These are phyloP conservation scores for Trypanosoma rangeli DNA, from an alignment of 208 protist genomes.

Conservation along the genomic window DNA sequence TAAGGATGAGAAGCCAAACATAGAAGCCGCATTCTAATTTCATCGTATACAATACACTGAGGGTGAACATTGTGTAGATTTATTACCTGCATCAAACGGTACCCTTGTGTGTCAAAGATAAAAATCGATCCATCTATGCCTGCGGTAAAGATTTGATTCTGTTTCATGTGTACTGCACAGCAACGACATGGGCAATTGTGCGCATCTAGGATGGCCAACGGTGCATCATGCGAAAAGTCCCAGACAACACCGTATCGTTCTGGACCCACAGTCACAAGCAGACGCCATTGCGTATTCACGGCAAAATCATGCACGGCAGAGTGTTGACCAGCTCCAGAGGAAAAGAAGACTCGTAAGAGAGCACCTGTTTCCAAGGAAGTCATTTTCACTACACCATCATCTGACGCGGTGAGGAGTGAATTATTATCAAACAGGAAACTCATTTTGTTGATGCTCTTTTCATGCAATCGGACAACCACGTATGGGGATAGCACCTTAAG, in stretches of 20 bases:
- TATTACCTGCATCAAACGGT: constrained; percentile 59
- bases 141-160: constrained; percentile 58
- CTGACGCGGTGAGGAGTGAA: constrained; percentile 60
- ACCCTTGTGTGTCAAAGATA: constrained; percentile 70
- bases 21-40: constrained; percentile 39
- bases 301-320: constrained; percentile 64
- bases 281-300: constrained; percentile 46
- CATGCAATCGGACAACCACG: constrained; percentile 37
- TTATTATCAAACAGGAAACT: constrained; percentile 51
- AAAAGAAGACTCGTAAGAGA: constrained; percentile 43
- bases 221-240: constrained; percentile 64
- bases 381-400: constrained; percentile 68
- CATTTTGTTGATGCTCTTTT: constrained; percentile 67
- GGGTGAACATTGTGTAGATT: constrained; percentile 33
- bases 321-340: constrained; percentile 41
- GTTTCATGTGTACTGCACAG: constrained; percentile 45
- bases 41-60: constrained; percentile 37
- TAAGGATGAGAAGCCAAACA: constrained; percentile 57
- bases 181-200: constrained; percentile 67
- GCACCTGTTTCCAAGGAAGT: constrained; percentile 65
- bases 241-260: constrained; percentile 79
- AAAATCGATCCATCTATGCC: constrained; percentile 60
- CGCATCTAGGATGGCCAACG: constrained; percentile 60
- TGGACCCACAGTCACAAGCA: constrained; percentile 76
- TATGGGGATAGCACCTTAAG: constrained; percentile 41